Conservation (phyloP, 2,329 filamentous ascomycete genomes). For the Pseudocercospora fuligena region DNA sequence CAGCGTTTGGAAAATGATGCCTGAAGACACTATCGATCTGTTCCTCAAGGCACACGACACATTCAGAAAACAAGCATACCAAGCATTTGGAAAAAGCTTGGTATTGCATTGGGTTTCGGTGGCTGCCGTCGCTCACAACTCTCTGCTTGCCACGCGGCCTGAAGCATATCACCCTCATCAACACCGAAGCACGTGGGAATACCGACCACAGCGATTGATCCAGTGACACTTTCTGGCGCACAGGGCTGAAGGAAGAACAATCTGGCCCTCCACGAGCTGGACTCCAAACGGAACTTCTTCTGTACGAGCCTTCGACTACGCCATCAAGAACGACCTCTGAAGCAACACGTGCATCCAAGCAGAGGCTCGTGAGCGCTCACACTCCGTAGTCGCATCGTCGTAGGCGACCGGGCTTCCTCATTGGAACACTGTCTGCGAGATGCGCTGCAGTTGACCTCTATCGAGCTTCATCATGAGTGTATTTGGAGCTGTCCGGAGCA, state of each 20-base stretch:
- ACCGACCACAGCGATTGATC: not conserved
- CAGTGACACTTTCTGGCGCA: not conserved
- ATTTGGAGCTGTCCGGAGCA: not conserved
- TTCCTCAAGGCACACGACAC: not conserved
- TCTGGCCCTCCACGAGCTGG: not conserved
- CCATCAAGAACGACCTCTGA: not conserved
- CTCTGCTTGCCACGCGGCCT: slow-evolving; percentile 4
- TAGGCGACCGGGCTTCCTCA: not conserved
- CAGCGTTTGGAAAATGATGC: too few relatives aligned
- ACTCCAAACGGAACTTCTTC: not conserved
- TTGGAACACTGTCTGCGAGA: not conserved
- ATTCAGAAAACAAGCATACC: not conserved
- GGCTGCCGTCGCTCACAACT: not conserved
- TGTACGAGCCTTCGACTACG: not conserved
- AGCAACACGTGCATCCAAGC: too few relatives aligned
- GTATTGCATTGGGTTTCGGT: not conserved
- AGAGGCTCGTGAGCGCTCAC: too few relatives aligned
- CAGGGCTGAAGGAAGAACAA: not conserved
- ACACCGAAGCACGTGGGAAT: not conserved
- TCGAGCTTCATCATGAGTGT: not conserved
- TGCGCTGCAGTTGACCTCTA: not conserved
- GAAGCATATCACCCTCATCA: not conserved
- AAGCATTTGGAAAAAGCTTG: not conserved
- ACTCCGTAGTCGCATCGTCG: not conserved
- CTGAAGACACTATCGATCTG: not conserved